Conservation (phyloP, 176 grass and related monocot genomes). For the Rhipidocladum racemiflorum region DNA sequence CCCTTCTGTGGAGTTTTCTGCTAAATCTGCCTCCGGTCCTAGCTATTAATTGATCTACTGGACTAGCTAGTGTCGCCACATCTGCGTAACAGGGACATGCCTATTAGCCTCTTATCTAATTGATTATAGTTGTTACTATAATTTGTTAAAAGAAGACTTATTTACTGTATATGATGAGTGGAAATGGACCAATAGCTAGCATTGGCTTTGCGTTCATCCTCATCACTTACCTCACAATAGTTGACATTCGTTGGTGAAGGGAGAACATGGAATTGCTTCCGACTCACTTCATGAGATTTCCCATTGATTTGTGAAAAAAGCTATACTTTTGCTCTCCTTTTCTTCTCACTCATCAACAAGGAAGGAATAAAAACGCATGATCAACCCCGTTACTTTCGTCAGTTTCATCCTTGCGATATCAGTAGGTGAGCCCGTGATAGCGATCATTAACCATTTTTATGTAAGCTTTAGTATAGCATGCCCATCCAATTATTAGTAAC, state of each 20-base stretch:
- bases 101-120: constrained; percentile 18
- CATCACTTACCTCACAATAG: constrained; percentile 35
- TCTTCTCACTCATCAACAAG: constrained; percentile 18
- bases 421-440: constrained; percentile 19
- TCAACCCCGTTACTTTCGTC: constrained; percentile 11
- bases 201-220: constrained; percentile 32
- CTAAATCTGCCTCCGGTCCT: neutral
- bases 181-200: constrained; percentile 9
- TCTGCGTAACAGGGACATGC: constrained; percentile 11
- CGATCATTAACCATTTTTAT: neutral
- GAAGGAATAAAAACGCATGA: neutral
- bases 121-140: neutral
- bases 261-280: constrained; percentile 53
- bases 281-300: constrained; percentile 44
- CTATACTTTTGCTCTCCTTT: constrained; percentile 12
- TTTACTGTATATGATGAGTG: constrained; percentile 9
- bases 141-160: neutral
- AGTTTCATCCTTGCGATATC: constrained; percentile 26
- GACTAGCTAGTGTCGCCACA: neutral
- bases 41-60: neutral
- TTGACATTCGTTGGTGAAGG: constrained; percentile 43
- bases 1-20: neutral
- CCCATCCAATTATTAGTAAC: neutral
- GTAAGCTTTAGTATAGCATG: neutral
- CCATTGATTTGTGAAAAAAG: constrained; percentile 36